Base-by-base conservation (phyloP, 2,329 filamentous ascomycete species). In the Fusarium newnesense region DNA sequence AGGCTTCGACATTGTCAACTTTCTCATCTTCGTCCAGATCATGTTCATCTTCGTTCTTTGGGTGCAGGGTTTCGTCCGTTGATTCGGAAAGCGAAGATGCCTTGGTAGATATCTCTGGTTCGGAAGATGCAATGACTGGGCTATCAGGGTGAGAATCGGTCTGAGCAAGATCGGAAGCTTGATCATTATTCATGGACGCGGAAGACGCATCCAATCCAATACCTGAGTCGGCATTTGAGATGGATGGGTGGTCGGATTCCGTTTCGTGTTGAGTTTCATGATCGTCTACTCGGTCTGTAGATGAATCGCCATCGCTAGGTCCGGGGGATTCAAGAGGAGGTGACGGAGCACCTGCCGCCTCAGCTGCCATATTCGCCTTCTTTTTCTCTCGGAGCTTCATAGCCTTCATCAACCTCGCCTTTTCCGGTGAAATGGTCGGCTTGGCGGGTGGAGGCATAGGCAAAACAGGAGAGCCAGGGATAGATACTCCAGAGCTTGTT, bases 381-480 rank as follows among this genome's bases (percentile, higher is more conserved):
- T 94, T 95, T 83, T 93, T 94, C 82, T 97, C 96, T 59, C 96
- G 89, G 75, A 98, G 83, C 81, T 98, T 93, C 84, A 98, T 88
- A 12, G 96, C 96, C 84, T 97, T 98, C 94, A 97, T 95, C 71
- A 99, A 85, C 61, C 96, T 89, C 69, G 94, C 91, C 84, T 97
- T 98, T 81, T 99, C 96, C 2, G 94, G 94, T 3, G 94, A 94
- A 77, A 97, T 92, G 80, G 86, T 76, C 81, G 83, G 82, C 75
- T 84, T 84, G 42, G 76, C 75, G 10, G 85, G 82, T 75, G 87
- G 79, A 19, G 86, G 84, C 62, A 85, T 73, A 7, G 82, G 78
- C 36, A 83, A 79, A 37, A 81, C 72, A 42, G 72, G 68, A 16
- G 79, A 74, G 26, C 84, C 81, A 67, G 85, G 85, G 46, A 83